phyloP scores from a whole-genome alignment of 1,284 basidiomycete species.

The Microbotryomycetes sp. region DNA sequence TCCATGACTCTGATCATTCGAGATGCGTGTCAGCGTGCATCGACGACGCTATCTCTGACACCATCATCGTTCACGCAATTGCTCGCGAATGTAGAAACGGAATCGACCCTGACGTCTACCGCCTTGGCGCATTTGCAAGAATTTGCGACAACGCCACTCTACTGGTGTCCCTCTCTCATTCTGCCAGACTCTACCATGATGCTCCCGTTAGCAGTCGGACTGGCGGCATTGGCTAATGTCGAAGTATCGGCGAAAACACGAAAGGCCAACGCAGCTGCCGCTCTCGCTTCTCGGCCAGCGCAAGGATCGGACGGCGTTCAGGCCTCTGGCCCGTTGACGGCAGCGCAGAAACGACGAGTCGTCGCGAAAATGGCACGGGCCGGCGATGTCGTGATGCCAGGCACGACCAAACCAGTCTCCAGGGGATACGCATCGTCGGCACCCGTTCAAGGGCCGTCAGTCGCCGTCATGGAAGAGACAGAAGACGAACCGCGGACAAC shows the following conservation, averaged over 20 bases:
- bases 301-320: background rate
- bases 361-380: background rate
- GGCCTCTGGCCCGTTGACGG: background rate
- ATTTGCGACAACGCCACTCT: slow-evolving; percentile 64
- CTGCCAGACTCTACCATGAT: slow-evolving; percentile 62
- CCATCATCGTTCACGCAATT: background rate
- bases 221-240: slow-evolving; percentile 66
- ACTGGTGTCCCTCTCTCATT: slow-evolving; percentile 61
- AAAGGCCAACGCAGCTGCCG: background rate
- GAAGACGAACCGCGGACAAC: slow-evolving; percentile 9
- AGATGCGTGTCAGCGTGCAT: slow-evolving; percentile 41
- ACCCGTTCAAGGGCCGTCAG: background rate
- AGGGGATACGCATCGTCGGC: background rate
- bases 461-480: background rate
- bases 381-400: background rate
- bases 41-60: slow-evolving; percentile 4
- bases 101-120: slow-evolving; percentile 41
- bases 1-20: slow-evolving; percentile 55
- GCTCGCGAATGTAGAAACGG: slow-evolving; percentile 28
- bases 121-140: slow-evolving; percentile 21
- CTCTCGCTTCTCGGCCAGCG: background rate
- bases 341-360: slow-evolving; percentile 17
- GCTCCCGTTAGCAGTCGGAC: slow-evolving; percentile 61
- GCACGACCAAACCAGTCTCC: background rate
- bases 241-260: slow-evolving; percentile 47